Evolutionary conservation across 1,139 yeast genomes (phyloP), one percentile per base, ranked within the genome.

Genomic region (Candida tetrigidarum): DNA sequence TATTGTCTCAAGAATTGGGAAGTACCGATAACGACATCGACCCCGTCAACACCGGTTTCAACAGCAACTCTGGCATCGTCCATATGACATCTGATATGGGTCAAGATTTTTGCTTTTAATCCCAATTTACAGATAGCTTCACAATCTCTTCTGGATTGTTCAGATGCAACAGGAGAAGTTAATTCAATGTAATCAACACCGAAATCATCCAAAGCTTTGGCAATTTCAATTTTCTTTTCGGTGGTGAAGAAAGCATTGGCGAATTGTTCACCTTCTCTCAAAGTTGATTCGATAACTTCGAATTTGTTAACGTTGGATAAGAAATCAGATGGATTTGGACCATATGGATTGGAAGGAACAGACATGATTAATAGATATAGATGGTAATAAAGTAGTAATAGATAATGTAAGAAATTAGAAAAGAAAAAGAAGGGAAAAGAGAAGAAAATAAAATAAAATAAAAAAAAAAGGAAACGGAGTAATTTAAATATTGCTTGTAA

Each of bases 11-110:
- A 78, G 68, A 91, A 93, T 67, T 89, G 96, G 16, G 98, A 92
- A 26, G 99, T 93, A 55, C 98, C 99, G 71, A 93, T 93, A 45
- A 93, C 98, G 42, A 93, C 98, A 72, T 93, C 98, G 49, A 93
- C 99, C 70, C 99, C 99, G 65, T 93, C 99, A 48, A 93, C 99
- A 64, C 99, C 99, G 38, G 98, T 93, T 63, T 90, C 93, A 26
- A 93, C 99, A 3, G 99, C 99, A 47, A 93, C 88, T 63, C 86
- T 80, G 52, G 98, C 99, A 62, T 93, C 99, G 66, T 93, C 98
- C 98, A 93, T 92, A 69, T 92, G 97, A 71, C 99, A 93, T 73
- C 97, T 84, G 59, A 92, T 92, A 67, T 92, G 97, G 43, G 86
- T 81, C 59, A 92, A 80, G 52, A 92, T 90, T 76, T 93, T 93